A percentile compares a stretch with the other conserved stretches of the same genome.
Evolutionary conservation across 192 early-diverging fungal species (phyloP).

Genomic region (Coemansia asiatica): DNA sequence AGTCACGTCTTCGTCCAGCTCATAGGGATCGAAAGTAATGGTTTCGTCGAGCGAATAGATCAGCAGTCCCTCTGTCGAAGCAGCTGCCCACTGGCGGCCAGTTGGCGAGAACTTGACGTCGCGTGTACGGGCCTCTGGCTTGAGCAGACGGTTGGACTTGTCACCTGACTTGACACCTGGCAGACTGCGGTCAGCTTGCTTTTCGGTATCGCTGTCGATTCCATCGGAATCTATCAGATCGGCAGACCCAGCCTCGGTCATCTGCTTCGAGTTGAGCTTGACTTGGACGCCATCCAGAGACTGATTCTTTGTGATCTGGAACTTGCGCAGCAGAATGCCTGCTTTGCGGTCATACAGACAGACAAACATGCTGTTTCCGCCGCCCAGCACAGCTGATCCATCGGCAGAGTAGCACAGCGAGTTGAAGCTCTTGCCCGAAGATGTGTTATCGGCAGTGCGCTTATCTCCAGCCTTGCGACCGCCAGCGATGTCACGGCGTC

Average conservation of each 20-base stretch:
- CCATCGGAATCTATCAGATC: slow-evolving; percentile 81
- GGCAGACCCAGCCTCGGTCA: slow-evolving; percentile 91
- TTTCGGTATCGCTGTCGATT: slow-evolving; percentile 81
- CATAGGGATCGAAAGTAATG: slow-evolving; percentile 95
- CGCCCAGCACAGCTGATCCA: slow-evolving; percentile 86
- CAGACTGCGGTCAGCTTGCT: slow-evolving; percentile 68
- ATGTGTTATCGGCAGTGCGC: slow-evolving; percentile 76
- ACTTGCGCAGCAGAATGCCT: slow-evolving; percentile 78
- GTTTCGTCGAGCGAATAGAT: slow-evolving; percentile 95
- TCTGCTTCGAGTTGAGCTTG: slow-evolving; percentile 83
- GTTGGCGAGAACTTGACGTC: slow-evolving; percentile 92
- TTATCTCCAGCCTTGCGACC: slow-evolving; percentile 81
- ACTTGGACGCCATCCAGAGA: slow-evolving; percentile 92
- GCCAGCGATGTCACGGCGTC: slow-evolving; percentile 86
- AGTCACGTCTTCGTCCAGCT: slow-evolving; percentile 95
- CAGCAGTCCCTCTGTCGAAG: slow-evolving; percentile 92
- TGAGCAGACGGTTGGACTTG: slow-evolving; percentile 71
- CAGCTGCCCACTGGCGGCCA: slow-evolving; percentile 91
- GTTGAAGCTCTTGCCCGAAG: slow-evolving; percentile 87
- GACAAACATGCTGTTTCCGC: slow-evolving; percentile 93
- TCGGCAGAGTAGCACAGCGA: slow-evolving; percentile 94
- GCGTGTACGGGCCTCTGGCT: slow-evolving; percentile 80
- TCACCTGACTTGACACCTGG: slow-evolving; percentile 90
- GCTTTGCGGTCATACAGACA: slow-evolving; percentile 89
- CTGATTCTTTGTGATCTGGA: slow-evolving; percentile 88